These are phyloP conservation scores for Apiotrichum laibachii DNA, from an alignment of 1,284 basidiomycete species.

Conservation along the genomic window DNA sequence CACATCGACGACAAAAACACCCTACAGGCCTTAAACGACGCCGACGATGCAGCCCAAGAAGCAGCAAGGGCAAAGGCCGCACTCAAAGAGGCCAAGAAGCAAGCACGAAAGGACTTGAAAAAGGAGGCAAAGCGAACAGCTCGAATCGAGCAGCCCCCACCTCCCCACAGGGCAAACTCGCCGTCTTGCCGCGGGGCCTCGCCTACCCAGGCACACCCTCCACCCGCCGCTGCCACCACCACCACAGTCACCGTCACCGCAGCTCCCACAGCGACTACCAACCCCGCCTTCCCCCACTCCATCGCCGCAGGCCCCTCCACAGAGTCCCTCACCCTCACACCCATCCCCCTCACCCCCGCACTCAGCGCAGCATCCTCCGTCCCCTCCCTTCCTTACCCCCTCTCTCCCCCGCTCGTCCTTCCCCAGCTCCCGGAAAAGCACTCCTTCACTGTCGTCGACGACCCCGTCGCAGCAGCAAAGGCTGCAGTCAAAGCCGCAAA, in stretches of 20 bases:
- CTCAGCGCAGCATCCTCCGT: background rate
- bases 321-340: constrained; percentile 3
- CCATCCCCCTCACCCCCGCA: background rate
- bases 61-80: constrained; percentile 2
- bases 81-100: constrained; percentile 1
- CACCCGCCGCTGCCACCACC: background rate
- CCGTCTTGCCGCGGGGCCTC: too few species aligned
- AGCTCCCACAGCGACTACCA: background rate
- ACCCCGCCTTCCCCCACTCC: background rate
- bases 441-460: background rate
- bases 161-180: too few species aligned
- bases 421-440: background rate
- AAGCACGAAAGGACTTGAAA: constrained; percentile 5
- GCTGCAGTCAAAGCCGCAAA: constrained; percentile 2
- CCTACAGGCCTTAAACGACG: background rate
- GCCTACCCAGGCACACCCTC: too few species aligned
- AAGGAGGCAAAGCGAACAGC: background rate
- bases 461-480: background rate
- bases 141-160: background rate
- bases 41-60: background rate
- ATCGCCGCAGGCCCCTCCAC: background rate
- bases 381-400: background rate
- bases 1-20: background rate
- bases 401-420: background rate
- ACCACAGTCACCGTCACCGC: background rate